Evolutionary conservation across 768 basidiomycete genomes (phyloP).

Genomic region (Baorangia bicolor): DNA sequence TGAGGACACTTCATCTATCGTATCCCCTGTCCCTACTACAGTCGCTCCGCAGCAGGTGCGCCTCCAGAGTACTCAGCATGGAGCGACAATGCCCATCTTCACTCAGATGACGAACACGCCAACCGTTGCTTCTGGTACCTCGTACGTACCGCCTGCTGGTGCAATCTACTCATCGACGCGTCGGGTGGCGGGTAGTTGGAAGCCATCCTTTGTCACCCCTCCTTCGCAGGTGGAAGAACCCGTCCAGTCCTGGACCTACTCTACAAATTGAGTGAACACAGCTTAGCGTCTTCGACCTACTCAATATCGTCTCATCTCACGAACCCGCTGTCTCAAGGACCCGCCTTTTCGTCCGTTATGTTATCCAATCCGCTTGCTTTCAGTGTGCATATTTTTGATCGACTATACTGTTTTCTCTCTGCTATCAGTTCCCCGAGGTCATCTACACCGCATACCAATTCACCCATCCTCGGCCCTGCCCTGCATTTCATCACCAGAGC

Average conservation of each 20-base stretch:
- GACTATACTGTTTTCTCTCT: slow-evolving; percentile 10
- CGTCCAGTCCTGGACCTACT: slow-evolving; percentile 29
- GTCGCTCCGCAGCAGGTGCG: slow-evolving; percentile 27
- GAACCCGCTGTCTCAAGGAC: slow-evolving; percentile 4
- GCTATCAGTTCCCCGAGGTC: slow-evolving; percentile 7
- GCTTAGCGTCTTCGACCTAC: neutral
- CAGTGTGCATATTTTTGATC: slow-evolving; percentile 25
- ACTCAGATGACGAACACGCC: slow-evolving; percentile 28
- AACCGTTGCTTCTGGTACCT: neutral
- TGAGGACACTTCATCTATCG: slow-evolving; percentile 2
- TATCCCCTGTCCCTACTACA: slow-evolving; percentile 1
- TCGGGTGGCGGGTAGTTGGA: slow-evolving; percentile 57
- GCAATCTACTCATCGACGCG: slow-evolving; percentile 49
- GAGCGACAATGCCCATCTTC: slow-evolving; percentile 24
- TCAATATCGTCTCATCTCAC: slow-evolving; percentile 15
- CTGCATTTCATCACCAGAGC: neutral
- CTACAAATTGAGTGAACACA: neutral
- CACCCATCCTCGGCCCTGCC: neutral
- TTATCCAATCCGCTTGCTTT: slow-evolving; percentile 19
- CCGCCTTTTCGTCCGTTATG: slow-evolving; percentile 2
- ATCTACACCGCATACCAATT: neutral
- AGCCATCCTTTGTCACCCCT: slow-evolving; percentile 15
- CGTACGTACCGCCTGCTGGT: slow-evolving; percentile 57
- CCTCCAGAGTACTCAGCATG: slow-evolving; percentile 12
- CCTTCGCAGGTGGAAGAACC: slow-evolving; percentile 33